Evolutionary conservation across 176 grass and related monocot species (phyloP).

Genomic region (Calamus simplicifolius): DNA sequence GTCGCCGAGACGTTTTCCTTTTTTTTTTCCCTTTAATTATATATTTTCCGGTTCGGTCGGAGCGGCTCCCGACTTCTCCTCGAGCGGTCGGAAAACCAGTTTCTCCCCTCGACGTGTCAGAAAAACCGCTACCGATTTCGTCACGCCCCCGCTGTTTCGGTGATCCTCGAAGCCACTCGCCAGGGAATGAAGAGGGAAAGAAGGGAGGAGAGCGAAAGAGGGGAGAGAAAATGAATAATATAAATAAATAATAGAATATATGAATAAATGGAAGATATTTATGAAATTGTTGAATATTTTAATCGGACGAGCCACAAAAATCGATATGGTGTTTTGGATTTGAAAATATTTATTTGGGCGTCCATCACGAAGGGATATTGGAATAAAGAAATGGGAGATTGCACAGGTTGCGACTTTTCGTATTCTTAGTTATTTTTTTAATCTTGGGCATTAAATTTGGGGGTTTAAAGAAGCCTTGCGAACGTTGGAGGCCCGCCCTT

Average conservation of each 20-base stretch:
- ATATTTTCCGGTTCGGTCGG: too few species aligned
- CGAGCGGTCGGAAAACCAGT: too few species aligned
- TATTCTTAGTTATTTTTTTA: too few species aligned
- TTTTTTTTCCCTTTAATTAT: constrained; percentile 10
- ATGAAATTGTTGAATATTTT: constrained; percentile 8
- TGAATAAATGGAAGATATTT: constrained; percentile 19
- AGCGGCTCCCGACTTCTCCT: too few species aligned
- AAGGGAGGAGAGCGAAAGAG: constrained; percentile 39
- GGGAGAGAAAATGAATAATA: constrained; percentile 50
- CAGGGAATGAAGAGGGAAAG: not conserved
- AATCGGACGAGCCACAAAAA: constrained; percentile 30
- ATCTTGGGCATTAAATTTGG: constrained; percentile 17
- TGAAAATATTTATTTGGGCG: constrained; percentile 4
- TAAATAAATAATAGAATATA: constrained; percentile 9
- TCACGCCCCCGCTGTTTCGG: not conserved
- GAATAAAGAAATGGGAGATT: constrained; percentile 33
- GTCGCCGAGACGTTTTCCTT: constrained; percentile 13
- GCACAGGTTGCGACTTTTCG: constrained; percentile 17
- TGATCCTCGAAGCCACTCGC: not conserved
- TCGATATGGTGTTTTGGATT: constrained; percentile 19
- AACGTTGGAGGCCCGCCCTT: constrained; percentile 28
- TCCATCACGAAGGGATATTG: constrained; percentile 20
- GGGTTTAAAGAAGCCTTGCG: constrained; percentile 15
- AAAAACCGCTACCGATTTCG: constrained; percentile 14
- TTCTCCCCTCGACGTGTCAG: too few species aligned